A percentile compares a stretch with the other conserved stretches of the same genome.
Evolutionary conservation across 1,284 basidiomycete species (phyloP).

Genomic region (Takashimella tepidaria): DNA sequence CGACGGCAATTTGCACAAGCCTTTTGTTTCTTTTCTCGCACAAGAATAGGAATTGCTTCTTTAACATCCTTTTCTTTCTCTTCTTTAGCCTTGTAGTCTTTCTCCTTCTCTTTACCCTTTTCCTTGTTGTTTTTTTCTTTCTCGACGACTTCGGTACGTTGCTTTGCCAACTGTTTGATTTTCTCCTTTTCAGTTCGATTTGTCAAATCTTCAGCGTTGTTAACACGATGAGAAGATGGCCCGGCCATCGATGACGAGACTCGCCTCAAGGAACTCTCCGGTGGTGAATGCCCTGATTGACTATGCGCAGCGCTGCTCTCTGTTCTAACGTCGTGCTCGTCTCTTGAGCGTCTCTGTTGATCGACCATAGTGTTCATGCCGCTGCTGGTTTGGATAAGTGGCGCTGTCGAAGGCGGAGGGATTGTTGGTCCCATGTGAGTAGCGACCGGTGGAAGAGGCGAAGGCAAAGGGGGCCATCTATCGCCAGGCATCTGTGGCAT

Average conservation of each 20-base stretch:
- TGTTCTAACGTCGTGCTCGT: background rate
- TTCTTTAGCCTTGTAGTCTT: background rate
- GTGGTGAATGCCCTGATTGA: background rate
- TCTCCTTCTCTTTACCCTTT: background rate
- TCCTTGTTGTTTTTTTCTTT: background rate
- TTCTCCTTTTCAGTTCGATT: too few species aligned
- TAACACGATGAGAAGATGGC: too few species aligned
- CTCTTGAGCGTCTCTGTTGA: background rate
- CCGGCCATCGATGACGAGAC: too few species aligned
- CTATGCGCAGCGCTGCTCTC: too few species aligned
- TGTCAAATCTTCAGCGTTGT: too few species aligned
- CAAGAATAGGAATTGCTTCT: conserved; percentile 13
- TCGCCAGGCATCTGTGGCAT: background rate
- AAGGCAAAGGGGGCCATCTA: background rate
- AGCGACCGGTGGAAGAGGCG: background rate
- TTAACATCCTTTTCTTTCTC: conserved; percentile 6
- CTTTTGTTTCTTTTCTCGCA: conserved; percentile 28
- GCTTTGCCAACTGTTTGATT: too few species aligned
- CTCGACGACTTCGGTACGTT: too few species aligned
- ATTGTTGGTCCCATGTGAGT: too few species aligned
- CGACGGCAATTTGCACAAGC: conserved; percentile 41
- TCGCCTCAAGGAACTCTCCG: too few species aligned
- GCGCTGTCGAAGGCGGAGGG: background rate
- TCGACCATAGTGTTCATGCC: background rate
- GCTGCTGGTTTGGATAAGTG: background rate